A percentile compares a stretch with the other conserved stretches of the same genome.
Conservation (phyloP, 2,329 filamentous ascomycete genomes). For the Chaetomiaceae sp. region DNA sequence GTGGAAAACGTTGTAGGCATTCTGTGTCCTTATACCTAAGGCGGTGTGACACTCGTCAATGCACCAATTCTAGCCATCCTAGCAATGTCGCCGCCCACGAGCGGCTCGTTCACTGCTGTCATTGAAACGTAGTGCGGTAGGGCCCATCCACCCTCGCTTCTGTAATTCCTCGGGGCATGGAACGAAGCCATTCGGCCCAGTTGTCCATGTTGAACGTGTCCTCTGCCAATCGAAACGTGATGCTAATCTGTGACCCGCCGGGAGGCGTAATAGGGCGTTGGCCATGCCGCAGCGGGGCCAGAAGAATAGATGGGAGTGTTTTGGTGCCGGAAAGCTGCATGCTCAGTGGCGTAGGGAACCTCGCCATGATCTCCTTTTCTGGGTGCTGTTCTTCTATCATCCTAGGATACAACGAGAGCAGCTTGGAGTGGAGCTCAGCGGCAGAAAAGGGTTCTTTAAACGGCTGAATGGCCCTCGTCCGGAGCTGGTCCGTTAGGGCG, state of each 20-base stretch:
- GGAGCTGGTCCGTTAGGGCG: constrained; percentile 47
- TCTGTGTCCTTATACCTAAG: constrained; percentile 6
- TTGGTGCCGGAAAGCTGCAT: constrained; percentile 53
- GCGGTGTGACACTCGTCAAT: constrained; percentile 1
- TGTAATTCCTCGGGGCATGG: constrained; percentile 54
- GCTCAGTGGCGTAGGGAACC: constrained; percentile 51
- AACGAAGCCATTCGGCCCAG: constrained; percentile 55
- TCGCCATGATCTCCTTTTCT: constrained; percentile 44
- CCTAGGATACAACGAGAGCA: constrained; percentile 49
- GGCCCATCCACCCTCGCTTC: constrained; percentile 54
- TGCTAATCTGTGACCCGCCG: constrained; percentile 44
- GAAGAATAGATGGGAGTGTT: constrained; percentile 51
- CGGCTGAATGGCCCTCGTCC: constrained; percentile 42
- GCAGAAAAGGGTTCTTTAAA: constrained; percentile 44
- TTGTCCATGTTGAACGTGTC: constrained; percentile 49
- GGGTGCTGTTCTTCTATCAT: constrained; percentile 48
- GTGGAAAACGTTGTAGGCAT: constrained; percentile 7
- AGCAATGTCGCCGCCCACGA: not conserved
- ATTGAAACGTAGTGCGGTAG: constrained; percentile 39
- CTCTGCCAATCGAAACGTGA: constrained; percentile 49
- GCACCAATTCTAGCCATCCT: not conserved
- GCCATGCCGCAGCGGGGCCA: constrained; percentile 45
- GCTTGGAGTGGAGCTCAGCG: constrained; percentile 50
- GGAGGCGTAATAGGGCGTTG: constrained; percentile 38
- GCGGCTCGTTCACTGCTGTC: constrained; percentile 20